Percentiles rank a stretch among this genome's conserved stretches.
Evolutionary conservation across 176 grass and related monocot genomes (phyloP).

Genomic region (Tillandsia fasciculata): DNA sequence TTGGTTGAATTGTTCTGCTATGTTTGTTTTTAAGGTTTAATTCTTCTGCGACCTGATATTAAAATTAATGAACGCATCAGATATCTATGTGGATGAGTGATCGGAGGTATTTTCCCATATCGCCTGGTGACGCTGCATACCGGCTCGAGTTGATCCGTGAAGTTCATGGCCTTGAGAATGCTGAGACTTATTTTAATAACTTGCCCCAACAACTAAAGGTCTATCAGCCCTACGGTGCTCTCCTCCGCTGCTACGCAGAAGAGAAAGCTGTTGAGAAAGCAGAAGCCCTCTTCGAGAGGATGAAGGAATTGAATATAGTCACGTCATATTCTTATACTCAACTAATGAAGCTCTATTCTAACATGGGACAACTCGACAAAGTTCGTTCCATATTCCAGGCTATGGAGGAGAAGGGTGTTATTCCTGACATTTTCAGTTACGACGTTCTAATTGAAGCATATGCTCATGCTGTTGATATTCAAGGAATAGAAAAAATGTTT

Average conservation of each 20-base stretch:
- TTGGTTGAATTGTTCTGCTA: not conserved
- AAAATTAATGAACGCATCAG: constrained; percentile 27
- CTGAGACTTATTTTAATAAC: constrained; percentile 38
- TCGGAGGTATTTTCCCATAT: constrained; percentile 26
- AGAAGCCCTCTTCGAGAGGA: constrained; percentile 38
- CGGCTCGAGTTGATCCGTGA: constrained; percentile 41
- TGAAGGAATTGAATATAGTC: constrained; percentile 19
- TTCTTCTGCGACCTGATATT: not conserved
- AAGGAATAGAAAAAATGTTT: constrained; percentile 24
- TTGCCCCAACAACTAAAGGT: constrained; percentile 31
- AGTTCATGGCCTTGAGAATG: constrained; percentile 34
- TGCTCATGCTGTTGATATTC: constrained; percentile 23
- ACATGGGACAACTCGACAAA: constrained; percentile 22
- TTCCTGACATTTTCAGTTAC: constrained; percentile 30
- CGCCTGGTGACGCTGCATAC: constrained; percentile 38
- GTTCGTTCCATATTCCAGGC: constrained; percentile 20
- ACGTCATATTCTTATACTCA: constrained; percentile 23
- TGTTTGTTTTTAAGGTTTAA: not conserved
- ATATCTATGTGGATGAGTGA: constrained; percentile 59
- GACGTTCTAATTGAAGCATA: constrained; percentile 16
- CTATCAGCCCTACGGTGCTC: constrained; percentile 39
- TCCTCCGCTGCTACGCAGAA: constrained; percentile 46
- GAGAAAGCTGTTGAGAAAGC: constrained; percentile 30
- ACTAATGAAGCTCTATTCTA: constrained; percentile 42
- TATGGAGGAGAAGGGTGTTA: constrained; percentile 29